These are phyloP conservation scores for Russula virescens DNA, from an alignment of 768 basidiomycete species.

Conservation along the genomic window DNA sequence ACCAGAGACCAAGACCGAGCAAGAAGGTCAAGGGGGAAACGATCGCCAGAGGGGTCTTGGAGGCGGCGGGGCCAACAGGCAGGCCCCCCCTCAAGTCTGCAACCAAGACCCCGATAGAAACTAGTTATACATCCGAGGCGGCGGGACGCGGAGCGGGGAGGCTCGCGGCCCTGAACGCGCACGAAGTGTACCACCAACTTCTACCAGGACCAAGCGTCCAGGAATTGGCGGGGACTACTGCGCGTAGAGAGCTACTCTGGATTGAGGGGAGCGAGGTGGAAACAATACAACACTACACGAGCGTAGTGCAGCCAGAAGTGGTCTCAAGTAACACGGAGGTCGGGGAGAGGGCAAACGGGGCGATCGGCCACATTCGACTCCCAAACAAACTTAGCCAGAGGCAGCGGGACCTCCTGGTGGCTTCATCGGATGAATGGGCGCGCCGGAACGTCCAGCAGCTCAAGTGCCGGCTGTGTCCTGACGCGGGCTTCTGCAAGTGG, in stretches of 20 bases:
- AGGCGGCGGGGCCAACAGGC: neutral
- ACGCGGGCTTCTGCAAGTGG: neutral
- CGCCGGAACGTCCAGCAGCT: neutral
- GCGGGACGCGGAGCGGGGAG: constrained; percentile 2
- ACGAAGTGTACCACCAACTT: neutral
- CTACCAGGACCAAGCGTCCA: constrained; percentile 2
- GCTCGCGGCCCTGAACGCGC: neutral
- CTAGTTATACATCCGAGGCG: neutral
- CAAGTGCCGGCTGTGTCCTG: neutral
- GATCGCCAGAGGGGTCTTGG: neutral
- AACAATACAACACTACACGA: neutral
- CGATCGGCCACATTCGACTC: neutral
- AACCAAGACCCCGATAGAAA: neutral
- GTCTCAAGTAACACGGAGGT: neutral
- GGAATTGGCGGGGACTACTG: neutral
- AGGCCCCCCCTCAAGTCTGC: neutral
- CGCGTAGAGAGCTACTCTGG: neutral
- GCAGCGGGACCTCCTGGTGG: neutral
- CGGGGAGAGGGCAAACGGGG: neutral
- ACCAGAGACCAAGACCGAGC: no score
- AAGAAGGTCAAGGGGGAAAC: neutral
- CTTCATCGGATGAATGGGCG: neutral
- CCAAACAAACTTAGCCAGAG: neutral
- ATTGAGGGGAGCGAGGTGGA: neutral
- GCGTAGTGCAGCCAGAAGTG: neutral